Evolutionary conservation across 345 rosid species (phyloP).

Genomic region (Litchi chinensis): DNA sequence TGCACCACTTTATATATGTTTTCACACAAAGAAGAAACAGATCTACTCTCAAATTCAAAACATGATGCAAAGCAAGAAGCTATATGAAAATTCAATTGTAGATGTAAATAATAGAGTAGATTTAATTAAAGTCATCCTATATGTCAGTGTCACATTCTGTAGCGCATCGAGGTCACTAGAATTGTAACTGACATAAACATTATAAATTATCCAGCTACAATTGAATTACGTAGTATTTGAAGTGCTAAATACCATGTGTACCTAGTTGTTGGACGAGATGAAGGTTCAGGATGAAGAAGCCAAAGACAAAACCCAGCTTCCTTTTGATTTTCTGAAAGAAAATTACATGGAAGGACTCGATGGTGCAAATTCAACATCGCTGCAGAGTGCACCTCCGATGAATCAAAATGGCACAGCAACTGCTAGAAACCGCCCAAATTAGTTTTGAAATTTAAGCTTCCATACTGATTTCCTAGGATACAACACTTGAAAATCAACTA

Average conservation of each 20-base stretch:
- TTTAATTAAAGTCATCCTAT: background rate
- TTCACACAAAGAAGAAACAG: slow-evolving; percentile 1
- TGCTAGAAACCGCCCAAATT: slow-evolving; percentile 41
- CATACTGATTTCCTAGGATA: slow-evolving; percentile 3
- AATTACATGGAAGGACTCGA: slow-evolving; percentile 62
- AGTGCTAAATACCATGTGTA: slow-evolving; percentile 22
- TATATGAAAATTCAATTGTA: background rate
- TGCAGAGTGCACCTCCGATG: slow-evolving; percentile 49
- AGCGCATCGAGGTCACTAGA: background rate
- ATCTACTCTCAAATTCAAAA: slow-evolving; percentile 14
- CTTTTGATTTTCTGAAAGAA: slow-evolving; percentile 59
- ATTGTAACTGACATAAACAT: background rate
- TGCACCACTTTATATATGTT: slow-evolving; percentile 1
- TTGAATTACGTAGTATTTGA: background rate
- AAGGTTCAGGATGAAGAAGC: slow-evolving; percentile 81
- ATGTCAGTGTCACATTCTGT: background rate
- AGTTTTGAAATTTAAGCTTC: slow-evolving; percentile 13
- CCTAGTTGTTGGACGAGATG: slow-evolving; percentile 80
- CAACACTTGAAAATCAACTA: slow-evolving; percentile 12
- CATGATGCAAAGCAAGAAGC: slow-evolving; percentile 9
- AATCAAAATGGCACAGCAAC: slow-evolving; percentile 61
- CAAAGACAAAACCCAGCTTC: slow-evolving; percentile 87
- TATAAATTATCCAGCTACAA: background rate
- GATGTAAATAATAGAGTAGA: background rate
- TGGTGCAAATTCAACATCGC: slow-evolving; percentile 60